Base-by-base conservation (phyloP, 1,284 basidiomycete species). In the Rhodotorula sp. region DNA sequence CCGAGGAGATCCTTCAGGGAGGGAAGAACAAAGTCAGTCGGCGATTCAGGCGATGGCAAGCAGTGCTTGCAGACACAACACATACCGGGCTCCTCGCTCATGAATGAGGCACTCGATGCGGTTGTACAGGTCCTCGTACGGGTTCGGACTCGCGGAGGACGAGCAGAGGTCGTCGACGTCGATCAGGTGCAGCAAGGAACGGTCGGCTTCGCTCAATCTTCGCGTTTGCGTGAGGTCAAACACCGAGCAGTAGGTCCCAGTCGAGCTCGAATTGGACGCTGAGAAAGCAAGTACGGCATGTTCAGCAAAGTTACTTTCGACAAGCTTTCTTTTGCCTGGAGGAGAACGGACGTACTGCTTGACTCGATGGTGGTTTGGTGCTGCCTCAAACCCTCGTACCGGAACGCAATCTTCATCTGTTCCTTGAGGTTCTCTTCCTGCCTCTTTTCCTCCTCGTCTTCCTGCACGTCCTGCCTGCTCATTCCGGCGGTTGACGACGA, bases 351-450 rank as follows among this genome's bases (percentile, higher is more conserved):
- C 74, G 63, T 54, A 74, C 68, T 46, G 69, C 75, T 74, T 61
- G 73, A 55, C 71, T 71, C 78, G 42, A 95, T 88, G 2, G 91
- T 93, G 2, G 93, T 96, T 81, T 91, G 88, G 80, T 95, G 95
- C 81, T 86, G 89, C 81, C 89, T 91, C 90, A 96, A 90, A 71
- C 87, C 85, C 77, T 92, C 91, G 80, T 99, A 99, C 78, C 95
- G 85, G 91, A 95, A 99, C 51, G 95, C 95, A 77, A 97, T 96
- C 82, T 90, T 92, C 73, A 93, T 87, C 77, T 85, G 86, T 37
- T 84, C 81, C 65, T 81, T 79, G 68, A 71, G 58, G 56, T 79
- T 80, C 72, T 85, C 85, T 66, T 83, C 82, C 56, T 82, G 83
- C 56, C 82, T 81, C 51, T 79, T 82, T 46, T 84, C 82, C 18